These are phyloP conservation scores for Sonneratia caseolaris DNA, from an alignment of 345 rosid species.

Conservation along the genomic window DNA sequence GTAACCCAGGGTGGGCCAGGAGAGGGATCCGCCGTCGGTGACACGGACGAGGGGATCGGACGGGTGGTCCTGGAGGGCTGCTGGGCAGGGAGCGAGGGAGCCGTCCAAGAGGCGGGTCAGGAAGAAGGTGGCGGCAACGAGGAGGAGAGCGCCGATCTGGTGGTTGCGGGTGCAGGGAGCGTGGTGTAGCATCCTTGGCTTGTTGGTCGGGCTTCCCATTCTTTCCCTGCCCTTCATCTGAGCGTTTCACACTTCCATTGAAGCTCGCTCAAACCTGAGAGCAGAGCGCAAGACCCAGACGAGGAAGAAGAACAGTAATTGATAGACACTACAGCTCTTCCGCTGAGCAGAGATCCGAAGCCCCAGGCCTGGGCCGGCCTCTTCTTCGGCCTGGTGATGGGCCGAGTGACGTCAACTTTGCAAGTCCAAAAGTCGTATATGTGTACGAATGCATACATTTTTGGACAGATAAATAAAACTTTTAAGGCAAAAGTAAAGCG, in stretches of 20 bases:
- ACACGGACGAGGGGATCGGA: not conserved
- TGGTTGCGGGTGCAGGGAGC: constrained; percentile 79
- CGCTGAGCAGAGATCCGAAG: too few species aligned
- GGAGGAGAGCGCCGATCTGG: constrained; percentile 75
- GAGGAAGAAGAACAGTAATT: too few species aligned
- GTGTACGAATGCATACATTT: too few species aligned
- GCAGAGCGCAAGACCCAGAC: not conserved
- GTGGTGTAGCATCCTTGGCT: constrained; percentile 13
- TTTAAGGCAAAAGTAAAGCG: too few species aligned
- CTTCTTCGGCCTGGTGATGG: too few species aligned
- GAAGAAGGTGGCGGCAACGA: constrained; percentile 66
- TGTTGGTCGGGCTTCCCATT: constrained; percentile 7
- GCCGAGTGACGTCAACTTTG: too few species aligned
- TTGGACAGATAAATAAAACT: too few species aligned
- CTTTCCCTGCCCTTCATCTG: not conserved
- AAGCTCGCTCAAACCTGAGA: not conserved
- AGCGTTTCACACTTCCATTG: not conserved
- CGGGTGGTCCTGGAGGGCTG: constrained; percentile 12
- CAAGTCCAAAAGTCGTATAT: too few species aligned
- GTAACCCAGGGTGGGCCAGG: constrained; percentile 64
- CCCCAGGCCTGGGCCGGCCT: too few species aligned
- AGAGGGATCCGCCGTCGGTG: constrained; percentile 17
- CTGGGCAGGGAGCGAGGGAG: constrained; percentile 33
- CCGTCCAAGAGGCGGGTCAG: constrained; percentile 69
- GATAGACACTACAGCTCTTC: too few species aligned